phyloP scores from a whole-genome alignment of 768 basidiomycete genomes.

The Phylloporus scabripes region DNA sequence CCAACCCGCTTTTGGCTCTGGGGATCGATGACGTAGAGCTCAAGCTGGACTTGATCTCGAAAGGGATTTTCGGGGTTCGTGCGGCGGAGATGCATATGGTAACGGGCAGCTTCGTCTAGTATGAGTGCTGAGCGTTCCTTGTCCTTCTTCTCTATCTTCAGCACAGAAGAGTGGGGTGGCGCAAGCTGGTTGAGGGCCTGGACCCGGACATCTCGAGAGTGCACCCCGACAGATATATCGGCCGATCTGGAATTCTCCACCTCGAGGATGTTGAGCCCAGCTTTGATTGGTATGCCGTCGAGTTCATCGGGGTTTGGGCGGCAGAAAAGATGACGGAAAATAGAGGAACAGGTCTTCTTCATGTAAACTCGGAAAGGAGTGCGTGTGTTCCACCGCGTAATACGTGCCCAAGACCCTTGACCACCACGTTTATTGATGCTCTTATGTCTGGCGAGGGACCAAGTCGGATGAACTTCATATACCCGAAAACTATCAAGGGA shows the following conservation, averaged over 20 bases:
- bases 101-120: constrained; percentile 53
- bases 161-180: constrained; percentile 31
- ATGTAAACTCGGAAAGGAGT: constrained; percentile 51
- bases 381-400: constrained; percentile 51
- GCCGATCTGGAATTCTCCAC: constrained; percentile 42
- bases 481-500: constrained; percentile 46
- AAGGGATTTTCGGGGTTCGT: constrained; percentile 45
- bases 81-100: constrained; percentile 52
- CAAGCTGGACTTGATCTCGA: constrained; percentile 44
- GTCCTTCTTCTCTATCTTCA: constrained; percentile 36
- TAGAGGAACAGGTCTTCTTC: constrained; percentile 41
- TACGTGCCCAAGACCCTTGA: constrained; percentile 49
- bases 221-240: constrained; percentile 47
- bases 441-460: constrained; percentile 47
- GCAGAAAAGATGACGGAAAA: constrained; percentile 44
- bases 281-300: constrained; percentile 31
- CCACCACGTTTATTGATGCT: constrained; percentile 29
- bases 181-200: constrained; percentile 43
- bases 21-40: constrained; percentile 47
- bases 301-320: constrained; percentile 27
- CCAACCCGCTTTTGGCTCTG: constrained; percentile 39
- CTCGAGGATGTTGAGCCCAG: constrained; percentile 42
- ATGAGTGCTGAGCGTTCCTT: constrained; percentile 35
- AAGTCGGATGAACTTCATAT: constrained; percentile 51
- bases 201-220: constrained; percentile 36